Conservation (phyloP, 352 stramenopile species). For the Pythium apleroticum region DNA sequence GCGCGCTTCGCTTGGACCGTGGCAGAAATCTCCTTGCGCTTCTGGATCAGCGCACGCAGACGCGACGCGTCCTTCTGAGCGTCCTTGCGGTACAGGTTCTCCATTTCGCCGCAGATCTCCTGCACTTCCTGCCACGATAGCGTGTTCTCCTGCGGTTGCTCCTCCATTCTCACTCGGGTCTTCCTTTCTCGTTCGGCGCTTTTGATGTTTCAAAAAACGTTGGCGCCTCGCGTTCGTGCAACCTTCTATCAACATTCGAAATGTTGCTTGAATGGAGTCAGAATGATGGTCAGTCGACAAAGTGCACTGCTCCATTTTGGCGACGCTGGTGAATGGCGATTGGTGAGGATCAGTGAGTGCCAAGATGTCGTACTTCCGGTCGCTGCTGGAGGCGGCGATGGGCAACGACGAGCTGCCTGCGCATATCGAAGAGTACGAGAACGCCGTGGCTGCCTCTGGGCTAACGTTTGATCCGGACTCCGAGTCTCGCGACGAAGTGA, state of each 20-base stretch:
- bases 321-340: constrained; percentile 3
- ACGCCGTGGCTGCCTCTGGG: constrained; percentile 26
- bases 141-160: constrained; percentile 11
- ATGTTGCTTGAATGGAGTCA: neutral
- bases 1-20: constrained; percentile 44
- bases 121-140: constrained; percentile 69
- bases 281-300: constrained; percentile 25
- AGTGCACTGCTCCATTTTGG: constrained; percentile 13
- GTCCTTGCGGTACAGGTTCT: constrained; percentile 63
- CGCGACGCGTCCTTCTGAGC: constrained; percentile 55
- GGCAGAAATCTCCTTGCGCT: constrained; percentile 59
- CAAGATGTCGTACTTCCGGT: constrained; percentile 79
- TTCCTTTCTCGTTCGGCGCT: constrained; percentile 13
- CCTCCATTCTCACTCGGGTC: constrained; percentile 30
- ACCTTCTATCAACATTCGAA: constrained; percentile 32
- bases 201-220: constrained; percentile 14
- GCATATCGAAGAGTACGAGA: constrained; percentile 52
- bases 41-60: constrained; percentile 52
- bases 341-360: neutral
- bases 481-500: constrained; percentile 24
- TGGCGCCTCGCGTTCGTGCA: constrained; percentile 15
- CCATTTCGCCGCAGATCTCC: constrained; percentile 64
- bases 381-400: constrained; percentile 82
- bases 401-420: constrained; percentile 53
- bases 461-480: constrained; percentile 31